These are phyloP conservation scores for Diplodia corticola DNA, from an alignment of 2,329 filamentous ascomycete genomes.

Conservation along the genomic window DNA sequence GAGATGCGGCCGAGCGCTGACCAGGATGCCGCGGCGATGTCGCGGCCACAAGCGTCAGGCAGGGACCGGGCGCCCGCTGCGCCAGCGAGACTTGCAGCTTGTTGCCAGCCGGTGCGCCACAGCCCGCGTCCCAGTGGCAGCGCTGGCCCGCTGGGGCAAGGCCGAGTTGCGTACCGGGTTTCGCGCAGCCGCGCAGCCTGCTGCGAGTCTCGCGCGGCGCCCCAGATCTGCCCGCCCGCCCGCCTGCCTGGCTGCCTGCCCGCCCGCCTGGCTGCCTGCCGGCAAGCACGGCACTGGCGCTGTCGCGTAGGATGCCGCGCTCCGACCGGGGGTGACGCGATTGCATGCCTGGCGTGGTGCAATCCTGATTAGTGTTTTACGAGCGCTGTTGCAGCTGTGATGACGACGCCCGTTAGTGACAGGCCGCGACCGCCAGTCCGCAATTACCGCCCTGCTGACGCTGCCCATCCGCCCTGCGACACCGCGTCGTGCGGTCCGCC, in stretches of 20 bases:
- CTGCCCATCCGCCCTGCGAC: background rate
- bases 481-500: background rate
- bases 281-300: constrained; percentile 41
- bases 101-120: constrained; percentile 5
- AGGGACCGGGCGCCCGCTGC: background rate
- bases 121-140: background rate
- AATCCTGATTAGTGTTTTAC: background rate
- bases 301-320: constrained; percentile 44
- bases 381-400: too few species aligned
- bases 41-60: constrained; percentile 17
- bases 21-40: constrained; percentile 4
- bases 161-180: too few species aligned
- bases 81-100: background rate
- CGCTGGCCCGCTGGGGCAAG: background rate
- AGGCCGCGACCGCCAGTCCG: constrained; percentile 1
- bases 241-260: background rate
- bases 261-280: constrained; percentile 46
- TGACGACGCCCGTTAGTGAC: too few species aligned
- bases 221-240: background rate
- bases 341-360: constrained; percentile 18
- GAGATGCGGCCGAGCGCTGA: constrained; percentile 18
- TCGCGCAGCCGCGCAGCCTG: too few species aligned
- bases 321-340: constrained; percentile 10
- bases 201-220: too few species aligned
- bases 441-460: background rate